A percentile compares a stretch with the other conserved stretches of the same genome.
Conservation (phyloP, 306 rosid species). For the Cucumis hystrix region DNA sequence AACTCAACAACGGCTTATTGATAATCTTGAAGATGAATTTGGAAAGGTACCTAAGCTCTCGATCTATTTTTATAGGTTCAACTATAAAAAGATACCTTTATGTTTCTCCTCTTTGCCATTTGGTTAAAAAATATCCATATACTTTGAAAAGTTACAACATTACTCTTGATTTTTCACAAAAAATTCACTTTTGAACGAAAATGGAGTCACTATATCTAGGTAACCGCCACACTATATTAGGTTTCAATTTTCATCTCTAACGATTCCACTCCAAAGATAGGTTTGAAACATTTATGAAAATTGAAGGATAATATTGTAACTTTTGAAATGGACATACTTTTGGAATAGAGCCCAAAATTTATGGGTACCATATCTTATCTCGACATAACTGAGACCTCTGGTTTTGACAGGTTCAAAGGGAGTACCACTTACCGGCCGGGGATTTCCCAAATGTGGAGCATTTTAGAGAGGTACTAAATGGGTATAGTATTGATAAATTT, state of each 20-base stretch:
- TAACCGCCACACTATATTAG: no score
- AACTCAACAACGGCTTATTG: conserved; percentile 32
- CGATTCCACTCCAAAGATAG: background rate
- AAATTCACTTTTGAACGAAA: no score
- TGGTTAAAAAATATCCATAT: no score
- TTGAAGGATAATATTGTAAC: background rate
- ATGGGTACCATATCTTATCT: background rate
- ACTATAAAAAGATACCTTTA: no score
- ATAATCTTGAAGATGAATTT: conserved; percentile 39
- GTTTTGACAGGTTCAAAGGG: conserved; percentile 25
- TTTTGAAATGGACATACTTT: background rate
- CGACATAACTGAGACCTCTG: background rate
- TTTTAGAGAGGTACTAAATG: conserved; percentile 24
- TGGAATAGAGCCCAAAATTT: background rate
- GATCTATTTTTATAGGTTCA: no score
- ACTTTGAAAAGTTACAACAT: no score
- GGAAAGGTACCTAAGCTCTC: conserved; percentile 18
- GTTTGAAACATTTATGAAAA: background rate
- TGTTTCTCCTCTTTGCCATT: no score
- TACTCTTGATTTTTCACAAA: no score
- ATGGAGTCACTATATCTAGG: background rate
- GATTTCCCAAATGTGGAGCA: conserved; percentile 38
- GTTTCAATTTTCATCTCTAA: background rate
- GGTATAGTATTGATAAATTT: conserved; percentile 31
- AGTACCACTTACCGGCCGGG: conserved; percentile 30